Evolutionary conservation across 768 basidiomycete species (phyloP).

Genomic region (Xerocomellus dryophilus): DNA sequence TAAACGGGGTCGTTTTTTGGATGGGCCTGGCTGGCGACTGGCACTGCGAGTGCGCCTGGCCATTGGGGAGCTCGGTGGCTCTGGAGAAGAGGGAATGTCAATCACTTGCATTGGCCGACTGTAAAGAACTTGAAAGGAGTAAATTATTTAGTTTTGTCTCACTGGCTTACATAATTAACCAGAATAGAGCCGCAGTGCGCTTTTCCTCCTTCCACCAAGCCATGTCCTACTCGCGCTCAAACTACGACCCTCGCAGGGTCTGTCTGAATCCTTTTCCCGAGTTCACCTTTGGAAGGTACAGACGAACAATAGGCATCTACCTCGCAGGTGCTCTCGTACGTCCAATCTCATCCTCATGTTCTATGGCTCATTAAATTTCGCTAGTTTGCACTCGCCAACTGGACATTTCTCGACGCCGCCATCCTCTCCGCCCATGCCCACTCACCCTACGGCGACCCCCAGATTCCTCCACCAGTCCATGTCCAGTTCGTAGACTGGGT

Average conservation of each 20-base stretch:
- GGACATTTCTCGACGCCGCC: slow-evolving; percentile 92
- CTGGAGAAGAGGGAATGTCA: slow-evolving; percentile 28
- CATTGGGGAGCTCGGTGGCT: slow-evolving; percentile 11
- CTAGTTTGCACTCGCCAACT: slow-evolving; percentile 92
- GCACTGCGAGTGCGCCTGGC: slow-evolving; percentile 17
- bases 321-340: slow-evolving; percentile 87
- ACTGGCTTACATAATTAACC: slow-evolving; percentile 18
- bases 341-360: slow-evolving; percentile 16
- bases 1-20: slow-evolving; percentile 13
- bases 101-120: slow-evolving; percentile 22
- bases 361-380: background rate
- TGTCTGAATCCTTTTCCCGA: slow-evolving; percentile 86
- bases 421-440: slow-evolving; percentile 86
- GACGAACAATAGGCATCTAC: slow-evolving; percentile 83
- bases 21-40: slow-evolving; percentile 20
- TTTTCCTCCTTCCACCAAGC: background rate
- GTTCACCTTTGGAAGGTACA: slow-evolving; percentile 69
- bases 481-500: slow-evolving; percentile 96
- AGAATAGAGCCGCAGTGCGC: background rate
- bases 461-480: slow-evolving; percentile 69
- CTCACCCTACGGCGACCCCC: slow-evolving; percentile 67
- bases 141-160: background rate
- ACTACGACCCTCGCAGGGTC: slow-evolving; percentile 85
- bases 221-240: slow-evolving; percentile 58
- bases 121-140: background rate